These are phyloP conservation scores for Mitragyna speciosa DNA, from an alignment of 257 asterid species.

Conservation along the genomic window DNA sequence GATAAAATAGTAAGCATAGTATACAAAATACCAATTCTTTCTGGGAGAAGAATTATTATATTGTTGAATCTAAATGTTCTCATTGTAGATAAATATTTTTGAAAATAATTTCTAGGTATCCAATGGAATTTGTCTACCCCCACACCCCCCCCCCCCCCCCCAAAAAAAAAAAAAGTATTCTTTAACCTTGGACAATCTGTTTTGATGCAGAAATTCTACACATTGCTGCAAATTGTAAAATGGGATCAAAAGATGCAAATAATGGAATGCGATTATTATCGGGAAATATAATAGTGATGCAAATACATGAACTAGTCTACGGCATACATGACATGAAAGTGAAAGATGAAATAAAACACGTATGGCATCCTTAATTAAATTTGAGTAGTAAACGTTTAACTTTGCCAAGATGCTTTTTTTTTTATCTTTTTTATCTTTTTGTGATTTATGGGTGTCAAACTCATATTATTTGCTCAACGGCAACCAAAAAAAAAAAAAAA, in stretches of 20 bases:
- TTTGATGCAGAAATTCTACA: background rate
- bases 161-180: too few relatives aligned
- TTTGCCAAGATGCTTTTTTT: too few relatives aligned
- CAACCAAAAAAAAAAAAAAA: too few relatives aligned
- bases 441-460: too few relatives aligned
- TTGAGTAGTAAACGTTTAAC: too few relatives aligned
- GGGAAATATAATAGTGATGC: too few relatives aligned
- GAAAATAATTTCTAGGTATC: background rate
- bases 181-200: background rate
- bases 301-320: background rate
- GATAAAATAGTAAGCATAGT: background rate
- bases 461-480: too few relatives aligned
- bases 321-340: background rate
- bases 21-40: background rate
- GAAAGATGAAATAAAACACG: background rate
- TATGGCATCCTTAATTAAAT: background rate
- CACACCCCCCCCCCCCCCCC: background rate
- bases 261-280: too few relatives aligned
- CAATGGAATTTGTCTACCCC: background rate
- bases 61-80: background rate
- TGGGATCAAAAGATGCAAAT: background rate
- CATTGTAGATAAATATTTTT: conserved; percentile 1
- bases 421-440: too few relatives aligned
- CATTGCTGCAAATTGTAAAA: background rate
- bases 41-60: background rate